Evolutionary conservation across 164 flowering plant species (phyloP), one percentile per base, ranked within the genome.

Genomic region (Dillenia turbinata): DNA sequence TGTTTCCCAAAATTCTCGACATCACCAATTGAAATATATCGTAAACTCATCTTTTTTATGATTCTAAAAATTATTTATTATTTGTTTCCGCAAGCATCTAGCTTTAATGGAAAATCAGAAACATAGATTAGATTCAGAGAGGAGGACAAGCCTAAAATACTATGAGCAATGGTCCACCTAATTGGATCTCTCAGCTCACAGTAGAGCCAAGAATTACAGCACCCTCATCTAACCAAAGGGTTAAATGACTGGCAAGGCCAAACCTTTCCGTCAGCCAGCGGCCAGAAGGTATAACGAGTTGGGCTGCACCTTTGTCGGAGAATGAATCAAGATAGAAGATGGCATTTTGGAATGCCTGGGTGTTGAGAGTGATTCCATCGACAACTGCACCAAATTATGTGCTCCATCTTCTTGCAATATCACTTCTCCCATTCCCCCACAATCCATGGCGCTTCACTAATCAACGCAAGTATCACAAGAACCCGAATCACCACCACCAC

Each of bases 381-480:
- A 91, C 94, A 63, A 88, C 82, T 7, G 94, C 94, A n/a, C 94
- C 91, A 67, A 88, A 88, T 68, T 88, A 91, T 12, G 85, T 81
- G 56, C 49, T 44, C 73, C 51, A 58, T 55, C 44, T 58, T 57
- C 60, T 64, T 55, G 74, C 88, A 86, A 58, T 66, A 54, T 46
- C 72, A 71, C 70, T 71, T 66, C 70, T 73, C 69, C 47, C 33
- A 26, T 26, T 52, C 57, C 5, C 12, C 33, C 51, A 61, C 70
- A 64, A 59, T 62, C 83, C 79, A 77, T 75, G 71, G 59, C 68
- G 68, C 73, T 63, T 64, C 63, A 71, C 57, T 49, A 44, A 78
- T 52, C 22, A 71, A 73, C 66, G 73, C 78, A 54, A 82, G 78
- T 55, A 80, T 53, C 71, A 80, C 70, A 66, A 84, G 75, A 69